These are phyloP conservation scores for Wickerhamomyces tratensis DNA, from an alignment of 805 yeast species.

Conservation along the genomic window DNA sequence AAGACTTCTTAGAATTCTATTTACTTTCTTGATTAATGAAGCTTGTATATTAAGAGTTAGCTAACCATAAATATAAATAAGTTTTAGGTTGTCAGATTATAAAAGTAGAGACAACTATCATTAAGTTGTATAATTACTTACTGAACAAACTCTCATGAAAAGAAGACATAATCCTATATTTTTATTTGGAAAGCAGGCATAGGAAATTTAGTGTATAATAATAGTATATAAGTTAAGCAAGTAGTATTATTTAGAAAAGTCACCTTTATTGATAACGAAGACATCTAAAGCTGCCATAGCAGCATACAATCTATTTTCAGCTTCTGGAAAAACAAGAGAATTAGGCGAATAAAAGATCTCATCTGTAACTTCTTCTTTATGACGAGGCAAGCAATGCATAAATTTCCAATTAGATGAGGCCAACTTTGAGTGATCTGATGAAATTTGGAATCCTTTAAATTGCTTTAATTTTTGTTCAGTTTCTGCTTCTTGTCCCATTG, in stretches of 20 bases:
- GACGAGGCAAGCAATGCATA: conserved; percentile 98
- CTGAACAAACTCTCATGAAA: too few relatives aligned
- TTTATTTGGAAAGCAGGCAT: too few relatives aligned
- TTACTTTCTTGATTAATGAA: too few relatives aligned
- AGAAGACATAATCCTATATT: too few relatives aligned
- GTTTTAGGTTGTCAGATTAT: too few relatives aligned
- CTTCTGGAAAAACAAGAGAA: conserved; percentile 89
- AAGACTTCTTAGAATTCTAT: too few relatives aligned
- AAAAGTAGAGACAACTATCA: too few relatives aligned
- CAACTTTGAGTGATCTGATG: conserved; percentile 45
- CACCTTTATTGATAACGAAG: conserved; percentile 79
- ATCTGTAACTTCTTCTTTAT: conserved; percentile 87
- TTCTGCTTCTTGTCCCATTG: conserved; percentile 95
- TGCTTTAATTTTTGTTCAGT: conserved; percentile 62
- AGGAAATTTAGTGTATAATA: too few relatives aligned
- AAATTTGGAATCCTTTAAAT: conserved; percentile 82
- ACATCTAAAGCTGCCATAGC: conserved; percentile 92
- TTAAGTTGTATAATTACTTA: too few relatives aligned
- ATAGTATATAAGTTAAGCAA: too few relatives aligned
- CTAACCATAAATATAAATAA: too few relatives aligned
- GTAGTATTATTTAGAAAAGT: conserved; percentile 21
- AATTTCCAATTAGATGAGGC: conserved; percentile 76
- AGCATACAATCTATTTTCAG: conserved; percentile 92
- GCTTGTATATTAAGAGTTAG: too few relatives aligned
- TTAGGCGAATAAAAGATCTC: conserved; percentile 80